Evolutionary conservation across 2,329 filamentous ascomycete species (phyloP), one percentile per base, ranked within the genome.

Genomic region (Ilyonectria sp.): DNA sequence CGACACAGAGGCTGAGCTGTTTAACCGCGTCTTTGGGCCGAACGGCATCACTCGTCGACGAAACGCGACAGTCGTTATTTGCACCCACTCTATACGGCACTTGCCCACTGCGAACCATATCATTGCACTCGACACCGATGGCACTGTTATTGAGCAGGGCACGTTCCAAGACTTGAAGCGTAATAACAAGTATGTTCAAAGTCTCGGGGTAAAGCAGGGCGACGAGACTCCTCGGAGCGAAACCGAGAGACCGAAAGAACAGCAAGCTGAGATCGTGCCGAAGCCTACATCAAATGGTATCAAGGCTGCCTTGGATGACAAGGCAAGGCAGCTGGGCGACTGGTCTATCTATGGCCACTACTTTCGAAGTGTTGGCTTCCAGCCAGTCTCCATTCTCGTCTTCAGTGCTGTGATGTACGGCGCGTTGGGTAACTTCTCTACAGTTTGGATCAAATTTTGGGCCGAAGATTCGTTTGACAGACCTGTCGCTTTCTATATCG

Each of bases 81-180:
- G 79, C 47, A 80, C 76, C 1, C 79, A 82, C 47, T 78, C 78
- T 0, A 68, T 80, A 5, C 71, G 74, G 0, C 75, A 78, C 52
- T 60, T 83, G 4, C 76, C 79, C 0, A 69, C 72, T 40, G 83
- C 77, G 61, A 84, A 88, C 50, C 82, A 85, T 37, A 82, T 88
- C 8, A 81, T 88, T 44, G 84, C 82, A 0, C 79, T 89, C 0
- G 80, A 80, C 0, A 40, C 70, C 0, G 79, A 81, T 10, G 85
- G 86, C 0, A 78, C 71, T 0, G 67, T 87, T 1, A 74, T 82
- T 1, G 85, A 88, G 35, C 81, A 87, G 37, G 80, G 80, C 0
- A 60, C 49, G 5, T 80, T 79, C 56, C 15, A 62, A 0, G 70
- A 77, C 1, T 63, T 80, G 23, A 68, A 74, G 56, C 64, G 68